Base-by-base conservation (phyloP, 352 stramenopile species). In the Ochromonadaceae sp. region DNA sequence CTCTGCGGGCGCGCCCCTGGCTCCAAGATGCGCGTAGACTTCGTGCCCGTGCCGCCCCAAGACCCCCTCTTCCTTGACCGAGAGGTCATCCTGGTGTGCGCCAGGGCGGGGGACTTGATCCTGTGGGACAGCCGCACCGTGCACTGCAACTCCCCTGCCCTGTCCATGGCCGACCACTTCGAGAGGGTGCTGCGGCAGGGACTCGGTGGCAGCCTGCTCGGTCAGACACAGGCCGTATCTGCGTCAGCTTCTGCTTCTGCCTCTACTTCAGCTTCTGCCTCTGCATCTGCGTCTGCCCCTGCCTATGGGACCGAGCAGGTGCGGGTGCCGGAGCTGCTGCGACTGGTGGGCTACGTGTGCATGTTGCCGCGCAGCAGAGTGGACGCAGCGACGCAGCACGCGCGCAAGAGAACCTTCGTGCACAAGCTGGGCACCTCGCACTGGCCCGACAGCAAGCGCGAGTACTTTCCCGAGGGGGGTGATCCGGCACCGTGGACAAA, bases 71-170 rank as follows among this genome's bases (percentile, higher is more conserved):
- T 12, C 4, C 34, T 46, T n/a, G n/a, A n/a, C n/a, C n/a, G n/a
- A n/a, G n/a, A n/a, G n/a, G n/a, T n/a, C n/a, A n/a, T n/a, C n/a
- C 30, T 57, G 12, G 28, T 59, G 39, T 9, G 14, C 25, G 28
- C 30, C 3, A 60, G 48, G 25, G 52, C 14, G 20, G 52, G 52
- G 32, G 52, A 60, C 36, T 31, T 60, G 31, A 60, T 60, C 7
- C 36, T 60, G 26, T 60, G 52, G 52, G 52, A 60, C 48, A 48
- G 30, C 36, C 52, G 52, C 15, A 26, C 25, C 12, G 34, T 60
- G 30, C 52, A 60, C 30, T 60, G 52, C 25, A 60, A 60, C 22
- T 36, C 36, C 7, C 52, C 52, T 9, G 30, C 10, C 20, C 7
- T 55, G n/a, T 4, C 39, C 49, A 59, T 48, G 7, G 12, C 12